Conservation (phyloP, 106 monocot species). For the Alisma plantagoaquatica region DNA sequence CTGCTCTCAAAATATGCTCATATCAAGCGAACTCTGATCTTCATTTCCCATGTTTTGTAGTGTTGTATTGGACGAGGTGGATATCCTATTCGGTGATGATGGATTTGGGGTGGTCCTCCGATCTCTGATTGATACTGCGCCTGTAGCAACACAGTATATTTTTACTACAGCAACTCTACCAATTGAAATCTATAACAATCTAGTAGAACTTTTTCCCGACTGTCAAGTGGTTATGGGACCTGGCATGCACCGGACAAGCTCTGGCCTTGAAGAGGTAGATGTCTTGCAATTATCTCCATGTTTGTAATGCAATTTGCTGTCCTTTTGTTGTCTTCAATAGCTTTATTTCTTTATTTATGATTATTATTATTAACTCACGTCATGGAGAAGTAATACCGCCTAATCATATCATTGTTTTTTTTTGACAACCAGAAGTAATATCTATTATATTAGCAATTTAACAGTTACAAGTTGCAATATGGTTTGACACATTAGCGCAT, state of each 20-base stretch:
- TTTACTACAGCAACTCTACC: conserved; percentile 98
- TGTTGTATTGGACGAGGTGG: conserved; percentile 91
- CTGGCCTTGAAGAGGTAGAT: conserved; percentile 86
- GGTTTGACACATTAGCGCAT: no score
- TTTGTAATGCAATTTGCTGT: no score
- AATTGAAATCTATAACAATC: conserved; percentile 82
- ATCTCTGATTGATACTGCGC: conserved; percentile 49
- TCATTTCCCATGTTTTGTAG: no score
- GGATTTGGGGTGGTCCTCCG: conserved; percentile 79
- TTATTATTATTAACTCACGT: no score
- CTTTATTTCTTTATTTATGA: no score
- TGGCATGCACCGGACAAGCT: conserved; percentile 88
- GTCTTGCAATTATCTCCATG: not conserved
- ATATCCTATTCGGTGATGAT: conserved; percentile 79
- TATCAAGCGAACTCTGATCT: no score
- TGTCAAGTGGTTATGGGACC: conserved; percentile 84
- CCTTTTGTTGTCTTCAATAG: not conserved
- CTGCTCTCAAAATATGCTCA: no score
- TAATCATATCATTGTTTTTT: no score
- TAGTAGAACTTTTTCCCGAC: conserved; percentile 86
- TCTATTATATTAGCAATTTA: no score
- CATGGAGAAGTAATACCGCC: no score
- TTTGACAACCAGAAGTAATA: no score
- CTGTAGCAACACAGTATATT: conserved; percentile 64
- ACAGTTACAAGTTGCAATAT: no score